Base-by-base conservation (phyloP, 768 basidiomycete species). In the Leccinum pellstonianum region DNA sequence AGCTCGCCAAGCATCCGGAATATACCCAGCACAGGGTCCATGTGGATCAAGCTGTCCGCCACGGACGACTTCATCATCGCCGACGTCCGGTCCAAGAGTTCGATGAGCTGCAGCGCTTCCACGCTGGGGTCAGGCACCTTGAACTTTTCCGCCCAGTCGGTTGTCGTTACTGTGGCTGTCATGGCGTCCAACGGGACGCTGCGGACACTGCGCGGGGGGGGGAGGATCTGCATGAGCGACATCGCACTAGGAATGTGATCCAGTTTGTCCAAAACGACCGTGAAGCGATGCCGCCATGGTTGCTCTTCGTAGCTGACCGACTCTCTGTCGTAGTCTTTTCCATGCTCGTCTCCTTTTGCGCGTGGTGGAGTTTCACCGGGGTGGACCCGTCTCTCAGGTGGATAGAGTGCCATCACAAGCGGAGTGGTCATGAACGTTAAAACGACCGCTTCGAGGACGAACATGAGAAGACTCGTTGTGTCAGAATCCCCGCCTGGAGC, bases 181-280 rank as follows among this genome's bases (percentile, higher is more conserved):
- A 25, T 29, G 38, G 46, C 41, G 31, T 58, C 59, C 0, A 60
- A 60, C 7, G 35, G 52, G 15, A 14, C 4, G 17, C 38, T 41
- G 38, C 17, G 38, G 8, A 41, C n/a, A 0, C 57, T 35, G 7
- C 70, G 65, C 0, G 74, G 70, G 1, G 79, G 74, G 25, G 87
- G 86, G 46, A 98, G 77, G 57, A 98, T 84, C 68, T 95, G 90
- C 0, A 91, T 85, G 56, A 99, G 77, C 0, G 91, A 84, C 93
- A 99, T 95, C 74, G 93, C 86, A 9, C 90, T 84, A 0, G 95
- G 88, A 1, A 98, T 71, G 70, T 95, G 91, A 66, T 97, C 96
- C 52, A 95, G 77, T 70, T 87, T 92, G 71, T 96, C 94, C 17
- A 98, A 81, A 17, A 98, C 86, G 60, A 98, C 84, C 0, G 90